Evolutionary conservation across 805 yeast species (phyloP), one percentile per base, ranked within the genome.

Genomic region (Saccharomycopsis fodiens): DNA sequence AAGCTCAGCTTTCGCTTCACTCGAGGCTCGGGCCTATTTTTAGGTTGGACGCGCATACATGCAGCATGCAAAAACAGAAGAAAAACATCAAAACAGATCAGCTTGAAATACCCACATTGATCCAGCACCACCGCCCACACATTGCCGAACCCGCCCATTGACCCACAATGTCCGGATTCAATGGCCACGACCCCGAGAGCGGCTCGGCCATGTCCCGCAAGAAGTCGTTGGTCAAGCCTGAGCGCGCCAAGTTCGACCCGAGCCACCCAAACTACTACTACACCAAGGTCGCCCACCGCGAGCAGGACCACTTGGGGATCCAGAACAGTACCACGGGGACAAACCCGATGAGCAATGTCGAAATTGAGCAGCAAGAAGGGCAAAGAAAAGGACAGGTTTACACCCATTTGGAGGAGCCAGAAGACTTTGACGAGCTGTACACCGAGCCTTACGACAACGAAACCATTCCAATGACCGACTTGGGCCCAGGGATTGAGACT

Each of bases 221-320:
- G 59, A 71, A 77, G 54, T 84, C 96, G 0, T 67, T 91, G 51
- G 83, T 91, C 27, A 74, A 86, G 51, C 94, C 95, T 3, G 97
- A 91, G 58, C 76, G 97, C 54, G 79, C 83, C 34, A 65, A 78
- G 40, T 58, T 74, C 44, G 73, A 78, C 55, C 78, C 75, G n/a
- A 73, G 72, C 44, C 84, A 85, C 59, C 93, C 91, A 2, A 77
- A 81, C 47, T 84, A 71, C 63, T 87, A 84, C 61, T 87, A 86
- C 61, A 73, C 84, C 12, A 87, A 82, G 54, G 79, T 79, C 32
- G 79, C 86, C 2, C 74, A 79, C 35, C 81, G 80, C 50, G 80
- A 82, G 56, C 68, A 78, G 10, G 73, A 69, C 46, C 79, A 79
- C 54, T 63, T 85, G 51, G 69, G 68, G 45, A 80, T 85, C 32